Base-by-base conservation (phyloP, 495 filamentous ascomycete genomes). In the Podospora didyma region DNA sequence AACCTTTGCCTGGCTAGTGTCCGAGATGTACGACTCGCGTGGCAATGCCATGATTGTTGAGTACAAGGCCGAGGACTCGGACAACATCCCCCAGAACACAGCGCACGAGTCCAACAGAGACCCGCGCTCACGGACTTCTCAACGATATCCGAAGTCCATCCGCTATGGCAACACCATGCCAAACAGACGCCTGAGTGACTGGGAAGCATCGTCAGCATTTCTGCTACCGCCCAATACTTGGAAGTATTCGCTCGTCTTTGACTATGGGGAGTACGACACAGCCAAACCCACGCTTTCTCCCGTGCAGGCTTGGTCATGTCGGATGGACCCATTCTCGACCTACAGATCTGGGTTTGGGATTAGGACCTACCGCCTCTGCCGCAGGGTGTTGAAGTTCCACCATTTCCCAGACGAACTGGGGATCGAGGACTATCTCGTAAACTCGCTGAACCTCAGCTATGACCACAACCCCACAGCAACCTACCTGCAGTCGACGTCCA, bases 261-360 rank as follows among this genome's bases (percentile, higher is more conserved):
- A 75, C 49, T 75, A 75, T 51, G 72, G 72, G 1, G 70, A 75
- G 20, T 70, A 74, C 46, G 46, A 61, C 48, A 0, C 4, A 1
- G 12, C 20, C 2, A 11, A 7, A 22, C 62, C 68, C 0, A 54
- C 20, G 1, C 50, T 59, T 5, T 12, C 3, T 0, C 58, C 52
- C 2, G 31, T 1, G 1, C 12, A 10, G 7, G 0, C 2, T 11
- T 74, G 71, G 69, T 7, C n/a, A 0, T 21, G 7, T 12, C 62
- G 72, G 6, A 14, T 48, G n/a, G 71, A 75, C 54, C 51, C 66
- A 2, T 73, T 73, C 34, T 75, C 72, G 0, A 23, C 42, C 1
- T 68, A 61, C 26, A 16, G 22, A 0, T 0, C 42, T 3, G 66
- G 66, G 0, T 73, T 73, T 47, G 71, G 73, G 48, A 34, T 72